Evolutionary conservation across 352 stramenopile genomes (phyloP).

Genomic region (Globisporangium heterothallicum): DNA sequence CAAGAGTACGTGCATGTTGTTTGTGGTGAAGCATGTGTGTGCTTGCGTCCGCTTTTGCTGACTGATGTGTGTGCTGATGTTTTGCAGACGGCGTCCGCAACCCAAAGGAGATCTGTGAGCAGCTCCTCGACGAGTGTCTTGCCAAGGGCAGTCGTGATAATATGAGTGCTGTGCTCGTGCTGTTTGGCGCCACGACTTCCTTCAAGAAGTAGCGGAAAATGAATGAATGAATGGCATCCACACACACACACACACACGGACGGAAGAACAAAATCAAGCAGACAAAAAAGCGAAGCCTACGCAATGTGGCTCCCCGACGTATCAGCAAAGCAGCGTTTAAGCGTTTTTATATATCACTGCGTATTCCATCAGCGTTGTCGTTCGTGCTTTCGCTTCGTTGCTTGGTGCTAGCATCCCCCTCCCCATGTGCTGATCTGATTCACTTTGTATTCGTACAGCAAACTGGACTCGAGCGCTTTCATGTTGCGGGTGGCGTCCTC

Average conservation of each 20-base stretch:
- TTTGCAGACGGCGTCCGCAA: constrained; percentile 23
- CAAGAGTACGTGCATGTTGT: constrained; percentile 22
- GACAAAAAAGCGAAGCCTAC: too few species aligned
- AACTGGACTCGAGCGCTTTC: constrained; percentile 33
- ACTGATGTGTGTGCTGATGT: constrained; percentile 3
- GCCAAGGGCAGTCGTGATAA: constrained; percentile 81
- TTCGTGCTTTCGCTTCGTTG: constrained; percentile 3
- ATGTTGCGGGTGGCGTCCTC: constrained; percentile 14
- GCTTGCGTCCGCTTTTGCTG: background rate
- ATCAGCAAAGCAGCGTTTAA: too few species aligned
- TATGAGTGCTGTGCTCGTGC: constrained; percentile 82
- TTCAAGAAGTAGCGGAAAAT: constrained; percentile 19
- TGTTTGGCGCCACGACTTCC: constrained; percentile 38
- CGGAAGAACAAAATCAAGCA: too few species aligned
- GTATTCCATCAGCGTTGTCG: too few species aligned
- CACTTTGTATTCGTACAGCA: constrained; percentile 48
- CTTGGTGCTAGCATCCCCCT: background rate
- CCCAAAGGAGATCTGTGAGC: constrained; percentile 66
- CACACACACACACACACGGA: too few species aligned
- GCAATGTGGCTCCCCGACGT: too few species aligned
- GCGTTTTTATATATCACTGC: too few species aligned
- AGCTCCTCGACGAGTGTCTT: constrained; percentile 78
- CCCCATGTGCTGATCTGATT: too few species aligned
- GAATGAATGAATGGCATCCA: too few species aligned
- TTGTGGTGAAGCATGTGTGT: background rate